Evolutionary conservation across 2,329 filamentous ascomycete species (phyloP), one percentile per base, ranked within the genome.

Genomic region (Arthrobotrys musiformis): DNA sequence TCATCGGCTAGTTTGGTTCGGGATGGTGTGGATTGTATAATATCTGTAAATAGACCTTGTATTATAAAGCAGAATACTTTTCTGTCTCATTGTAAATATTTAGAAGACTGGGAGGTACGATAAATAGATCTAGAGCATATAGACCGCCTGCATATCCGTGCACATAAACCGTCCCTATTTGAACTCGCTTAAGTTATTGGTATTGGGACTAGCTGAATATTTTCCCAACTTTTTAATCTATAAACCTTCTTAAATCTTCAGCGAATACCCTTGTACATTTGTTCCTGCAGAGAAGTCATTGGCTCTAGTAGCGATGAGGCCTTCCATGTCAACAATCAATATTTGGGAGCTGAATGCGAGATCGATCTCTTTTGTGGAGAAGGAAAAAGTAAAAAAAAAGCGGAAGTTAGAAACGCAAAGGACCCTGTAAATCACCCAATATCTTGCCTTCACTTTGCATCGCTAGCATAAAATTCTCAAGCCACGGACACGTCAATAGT

Each of bases 401-500:
- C 13, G 33, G 19, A 58, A 40, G 60, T 13, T n/a, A n/a, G n/a
- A 52, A 37, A 48, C 44, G 33, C n/a, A 42, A 28, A 54, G 33
- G 40, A 46, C 62, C 35, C 54, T 60, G 64, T 19, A 26, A 60
- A 11, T 26, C 19, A 48, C 22, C 19, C 9, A 24, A 13, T 48
- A 11, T 48, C 19, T n/a, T 48, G 35, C 46, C 42, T 42, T 26
- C 17, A 6, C 33, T 40, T 35, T 44, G 33, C 35, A 62, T 37
- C 17, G n/a, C 30, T 15, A 13, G 69, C 69, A 73, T 73, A 61
- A 67, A 61, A 19, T 60, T 26, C 50, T 26, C 48, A 73, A 73
- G 69, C 69, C 69, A 67, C 50, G 42, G 60, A 73, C 69, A 73
- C 69, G 69, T 73, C 69, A 67, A 58, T 73, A 52, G 40, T 30